Conservation (phyloP, 1,284 basidiomycete species). For the Sanghuangporus baumii region DNA sequence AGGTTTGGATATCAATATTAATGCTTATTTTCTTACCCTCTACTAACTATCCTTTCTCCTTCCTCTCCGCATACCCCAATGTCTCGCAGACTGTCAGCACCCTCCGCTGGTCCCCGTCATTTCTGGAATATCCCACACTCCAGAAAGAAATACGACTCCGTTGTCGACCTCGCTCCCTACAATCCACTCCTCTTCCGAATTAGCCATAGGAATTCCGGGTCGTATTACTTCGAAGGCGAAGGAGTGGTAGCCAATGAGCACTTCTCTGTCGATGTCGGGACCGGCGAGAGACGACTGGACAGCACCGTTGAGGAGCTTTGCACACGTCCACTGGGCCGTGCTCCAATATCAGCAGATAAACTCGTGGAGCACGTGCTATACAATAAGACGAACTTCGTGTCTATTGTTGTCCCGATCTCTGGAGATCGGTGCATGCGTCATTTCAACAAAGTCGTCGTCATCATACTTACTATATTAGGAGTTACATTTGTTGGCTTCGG, state of each 20-base stretch:
- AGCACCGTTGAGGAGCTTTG: not conserved
- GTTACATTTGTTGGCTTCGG: no score
- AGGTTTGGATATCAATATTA: not conserved
- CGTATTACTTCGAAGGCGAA: not conserved
- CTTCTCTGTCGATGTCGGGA: not conserved
- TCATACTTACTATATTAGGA: no score
- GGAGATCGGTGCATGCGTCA: no score
- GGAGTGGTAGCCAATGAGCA: not conserved
- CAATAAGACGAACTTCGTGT: not conserved
- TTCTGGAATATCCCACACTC: not conserved
- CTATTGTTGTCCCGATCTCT: no score
- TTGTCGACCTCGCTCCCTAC: not conserved
- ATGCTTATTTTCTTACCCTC: not conserved
- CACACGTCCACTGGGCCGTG: not conserved
- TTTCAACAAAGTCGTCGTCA: no score
- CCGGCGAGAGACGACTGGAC: not conserved
- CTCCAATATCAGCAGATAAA: not conserved
- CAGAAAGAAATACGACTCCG: not conserved
- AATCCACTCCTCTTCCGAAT: not conserved
- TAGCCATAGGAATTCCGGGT: not conserved
- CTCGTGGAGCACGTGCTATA: not conserved
- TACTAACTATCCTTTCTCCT: not conserved
- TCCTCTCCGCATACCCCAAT: not conserved
- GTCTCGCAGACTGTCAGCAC: not conserved
- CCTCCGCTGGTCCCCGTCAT: not conserved